phyloP scores from a whole-genome alignment of 179 eudicot species.

The Corrigiola litoralis region DNA sequence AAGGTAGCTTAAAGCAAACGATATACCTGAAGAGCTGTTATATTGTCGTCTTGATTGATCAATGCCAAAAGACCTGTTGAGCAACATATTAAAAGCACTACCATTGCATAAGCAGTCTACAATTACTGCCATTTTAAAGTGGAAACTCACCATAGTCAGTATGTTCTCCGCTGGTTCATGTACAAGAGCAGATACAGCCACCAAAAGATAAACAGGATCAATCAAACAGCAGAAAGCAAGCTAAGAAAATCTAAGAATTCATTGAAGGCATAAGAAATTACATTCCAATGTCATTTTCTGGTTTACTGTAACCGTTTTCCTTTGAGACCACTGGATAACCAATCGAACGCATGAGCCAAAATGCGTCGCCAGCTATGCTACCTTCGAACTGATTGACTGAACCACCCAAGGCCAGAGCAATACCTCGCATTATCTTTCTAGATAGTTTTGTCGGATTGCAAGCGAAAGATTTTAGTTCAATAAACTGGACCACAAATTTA shows the following conservation, averaged over 20 bases:
- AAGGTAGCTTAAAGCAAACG: not conserved
- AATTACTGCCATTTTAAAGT: not conserved
- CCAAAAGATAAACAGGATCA: conserved; percentile 13
- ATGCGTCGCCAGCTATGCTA: conserved; percentile 72
- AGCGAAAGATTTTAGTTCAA: not conserved
- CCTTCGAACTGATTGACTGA: conserved; percentile 62
- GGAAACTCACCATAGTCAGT: conserved; percentile 75
- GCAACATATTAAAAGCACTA: conserved; percentile 9
- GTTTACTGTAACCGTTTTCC: conserved; percentile 35
- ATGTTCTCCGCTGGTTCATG: conserved; percentile 76
- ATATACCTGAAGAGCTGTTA: conserved; percentile 80
- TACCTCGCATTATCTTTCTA: conserved; percentile 80
- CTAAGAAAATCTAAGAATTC: not conserved
- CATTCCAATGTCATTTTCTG: conserved; percentile 72
- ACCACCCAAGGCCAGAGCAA: conserved; percentile 79
- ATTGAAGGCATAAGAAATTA: conserved; percentile 20
- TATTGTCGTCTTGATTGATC: conserved; percentile 84
- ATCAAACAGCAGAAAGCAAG: conserved; percentile 1
- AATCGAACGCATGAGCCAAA: conserved; percentile 84
- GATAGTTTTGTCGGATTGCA: conserved; percentile 55
- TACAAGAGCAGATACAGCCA: conserved; percentile 13
- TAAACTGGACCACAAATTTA: not conserved
- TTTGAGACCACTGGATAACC: conserved; percentile 64
- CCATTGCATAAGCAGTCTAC: not conserved
- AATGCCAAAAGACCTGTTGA: conserved; percentile 75